Percentiles rank a stretch among this genome's conserved stretches.
Evolutionary conservation across 2,329 filamentous ascomycete genomes (phyloP).

Genomic region (Ophiosphaerella korrae): DNA sequence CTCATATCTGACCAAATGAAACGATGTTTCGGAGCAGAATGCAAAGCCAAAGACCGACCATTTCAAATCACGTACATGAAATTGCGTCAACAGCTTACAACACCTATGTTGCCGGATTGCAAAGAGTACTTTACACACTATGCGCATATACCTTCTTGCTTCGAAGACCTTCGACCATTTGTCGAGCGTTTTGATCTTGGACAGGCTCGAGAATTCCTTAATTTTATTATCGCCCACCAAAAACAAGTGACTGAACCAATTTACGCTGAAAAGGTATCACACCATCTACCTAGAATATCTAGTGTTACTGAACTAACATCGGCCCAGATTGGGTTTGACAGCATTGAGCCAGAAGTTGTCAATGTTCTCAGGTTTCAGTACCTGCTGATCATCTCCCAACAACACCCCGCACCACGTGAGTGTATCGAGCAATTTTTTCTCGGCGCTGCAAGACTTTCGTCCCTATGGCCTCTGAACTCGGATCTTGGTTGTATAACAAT

Average conservation of each 20-base stretch:
- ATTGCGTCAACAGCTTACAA: slow-evolving; percentile 12
- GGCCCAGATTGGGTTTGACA: slow-evolving; percentile 5
- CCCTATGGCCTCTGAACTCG: not conserved
- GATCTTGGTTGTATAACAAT: slow-evolving; percentile 17
- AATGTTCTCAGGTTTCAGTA: slow-evolving; percentile 36
- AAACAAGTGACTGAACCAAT: not conserved
- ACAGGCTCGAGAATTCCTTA: slow-evolving; percentile 21
- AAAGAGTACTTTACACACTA: slow-evolving; percentile 30
- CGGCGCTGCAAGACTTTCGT: slow-evolving; percentile 4
- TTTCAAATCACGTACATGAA: slow-evolving; percentile 19
- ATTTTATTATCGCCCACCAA: slow-evolving; percentile 10
- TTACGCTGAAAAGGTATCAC: not conserved
- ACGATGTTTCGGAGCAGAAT: slow-evolving; percentile 15
- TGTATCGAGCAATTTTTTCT: slow-evolving; percentile 19
- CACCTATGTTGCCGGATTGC: slow-evolving; percentile 19
- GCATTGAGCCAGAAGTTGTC: slow-evolving; percentile 24
- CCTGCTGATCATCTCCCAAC: slow-evolving; percentile 28
- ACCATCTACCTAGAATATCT: not conserved
- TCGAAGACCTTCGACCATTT: slow-evolving; percentile 33
- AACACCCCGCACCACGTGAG: not conserved
- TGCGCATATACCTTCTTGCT: slow-evolving; percentile 28
- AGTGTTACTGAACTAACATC: not conserved
- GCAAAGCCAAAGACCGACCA: slow-evolving; percentile 18
- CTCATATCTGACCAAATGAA: slow-evolving; percentile 13
- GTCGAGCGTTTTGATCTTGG: slow-evolving; percentile 20